Evolutionary conservation across 345 rosid genomes (phyloP), one percentile per base, ranked within the genome.

Genomic region (Moricandia arvensis): DNA sequence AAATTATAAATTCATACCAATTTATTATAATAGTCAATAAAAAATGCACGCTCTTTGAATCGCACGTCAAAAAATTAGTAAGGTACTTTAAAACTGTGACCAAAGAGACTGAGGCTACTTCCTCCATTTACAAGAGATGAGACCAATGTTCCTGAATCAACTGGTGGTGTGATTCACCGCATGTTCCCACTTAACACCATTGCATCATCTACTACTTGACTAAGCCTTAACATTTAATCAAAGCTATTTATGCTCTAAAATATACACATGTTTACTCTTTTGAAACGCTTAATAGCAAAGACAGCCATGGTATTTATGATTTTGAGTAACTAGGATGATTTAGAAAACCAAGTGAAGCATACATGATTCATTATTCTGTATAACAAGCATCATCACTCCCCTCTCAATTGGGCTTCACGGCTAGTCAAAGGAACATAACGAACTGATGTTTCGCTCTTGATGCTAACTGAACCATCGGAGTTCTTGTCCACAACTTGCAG

Each of bases 401-500:
- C 87, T 53, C 59, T 83, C 67, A 95, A 57, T 66, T 93, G 99
- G 13, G 90, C 89, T 57, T 89, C 99, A 24, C 90, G 85, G 78
- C 94, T 92, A 17, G 98, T 95, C 80, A 93, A 80, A 59, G 97
- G 98, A 76, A 95, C 97, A 79, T 90, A 93, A 5, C 98, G 96
- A 11, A 93, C 99, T 2, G 93, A 82, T 33, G 93, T 85, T 82
- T 95, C 98, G 2, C 68, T 81, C 61, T 79, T 80, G 43, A 93
- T 66, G 53, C 83, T 86, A 49, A 91, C 43, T 10, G 90, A 86
- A 64, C 99, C 99, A 77, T 90, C 98, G 75, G 80, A 71, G 38
- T 73, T 82, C 82, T 95, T 95, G 53, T 89, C 94, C 34, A 95
- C 81, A 8, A 95, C 94, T 81, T 93, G 83, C 83, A 95, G 62